phyloP scores from a whole-genome alignment of 2,329 filamentous ascomycete species.

The Aureobasidium zeae region DNA sequence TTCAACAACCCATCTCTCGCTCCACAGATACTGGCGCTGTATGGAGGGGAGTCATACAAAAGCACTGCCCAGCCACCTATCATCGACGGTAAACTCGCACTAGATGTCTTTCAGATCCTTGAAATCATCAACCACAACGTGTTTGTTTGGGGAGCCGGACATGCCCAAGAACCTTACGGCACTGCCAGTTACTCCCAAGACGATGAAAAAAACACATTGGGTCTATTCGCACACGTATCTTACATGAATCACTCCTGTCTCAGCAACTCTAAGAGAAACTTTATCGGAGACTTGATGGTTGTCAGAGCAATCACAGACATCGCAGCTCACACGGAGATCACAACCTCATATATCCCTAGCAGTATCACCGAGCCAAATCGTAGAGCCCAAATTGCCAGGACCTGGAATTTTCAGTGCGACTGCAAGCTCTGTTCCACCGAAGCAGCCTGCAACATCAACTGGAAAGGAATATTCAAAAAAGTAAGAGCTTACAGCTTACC shows the following conservation, averaged over 20 bases:
- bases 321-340: conserved; percentile 20
- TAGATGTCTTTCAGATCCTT: neutral
- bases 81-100: neutral
- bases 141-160: neutral
- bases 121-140: neutral
- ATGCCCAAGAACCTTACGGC: neutral
- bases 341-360: neutral
- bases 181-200: neutral
- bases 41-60: neutral
- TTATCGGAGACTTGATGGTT: conserved; percentile 34
- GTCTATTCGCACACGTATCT: conserved; percentile 32
- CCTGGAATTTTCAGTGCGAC: neutral
- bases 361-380: neutral
- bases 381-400: neutral
- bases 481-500: neutral
- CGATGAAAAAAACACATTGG: neutral
- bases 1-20: conserved; percentile 16
- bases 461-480: neutral
- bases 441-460: neutral
- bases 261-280: conserved; percentile 30
- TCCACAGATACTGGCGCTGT: neutral
- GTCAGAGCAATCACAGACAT: conserved; percentile 35
- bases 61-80: neutral
- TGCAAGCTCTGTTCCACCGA: neutral
- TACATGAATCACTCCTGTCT: conserved; percentile 39